Conservation (phyloP, 441 rosid species). For the Theobroma grandiflorum region DNA sequence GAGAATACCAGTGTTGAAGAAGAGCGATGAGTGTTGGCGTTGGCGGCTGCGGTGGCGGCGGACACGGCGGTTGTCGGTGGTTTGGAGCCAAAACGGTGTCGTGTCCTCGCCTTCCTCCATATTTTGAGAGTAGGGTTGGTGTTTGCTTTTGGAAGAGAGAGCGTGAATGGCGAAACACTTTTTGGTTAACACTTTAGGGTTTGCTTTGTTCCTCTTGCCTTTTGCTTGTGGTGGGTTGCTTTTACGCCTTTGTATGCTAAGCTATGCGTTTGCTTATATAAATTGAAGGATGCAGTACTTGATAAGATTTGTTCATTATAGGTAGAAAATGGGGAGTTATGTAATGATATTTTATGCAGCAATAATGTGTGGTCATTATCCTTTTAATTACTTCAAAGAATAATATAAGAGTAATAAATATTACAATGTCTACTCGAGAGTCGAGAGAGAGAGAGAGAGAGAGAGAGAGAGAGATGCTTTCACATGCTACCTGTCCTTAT, state of each 20-base stretch:
- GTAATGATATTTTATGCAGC: not conserved
- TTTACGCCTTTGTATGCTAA: not conserved
- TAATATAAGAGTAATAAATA: not conserved
- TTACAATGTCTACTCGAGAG: not conserved
- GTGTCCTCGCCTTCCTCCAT: constrained; percentile 71
- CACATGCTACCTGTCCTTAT: constrained; percentile 27
- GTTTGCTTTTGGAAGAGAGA: not conserved
- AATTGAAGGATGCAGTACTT: not conserved
- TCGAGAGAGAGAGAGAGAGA: not conserved
- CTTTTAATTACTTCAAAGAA: not conserved
- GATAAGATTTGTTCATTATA: not conserved
- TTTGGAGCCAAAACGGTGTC: constrained; percentile 77
- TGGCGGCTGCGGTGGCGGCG: constrained; percentile 45
- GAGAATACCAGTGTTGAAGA: constrained; percentile 55
- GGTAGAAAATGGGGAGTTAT: not conserved
- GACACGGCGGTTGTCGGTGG: constrained; percentile 36
- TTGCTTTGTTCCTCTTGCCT: not conserved
- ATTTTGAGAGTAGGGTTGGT: not conserved
- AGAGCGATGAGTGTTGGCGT: constrained; percentile 44
- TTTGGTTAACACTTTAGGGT: not conserved
- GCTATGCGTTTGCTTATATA: constrained; percentile 17
- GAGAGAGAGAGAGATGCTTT: not conserved
- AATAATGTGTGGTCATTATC: not conserved
- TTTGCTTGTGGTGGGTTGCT: constrained; percentile 25
- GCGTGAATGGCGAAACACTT: not conserved